Evolutionary conservation across 495 filamentous ascomycete species (phyloP).

Genomic region (Hamigera avellanea): DNA sequence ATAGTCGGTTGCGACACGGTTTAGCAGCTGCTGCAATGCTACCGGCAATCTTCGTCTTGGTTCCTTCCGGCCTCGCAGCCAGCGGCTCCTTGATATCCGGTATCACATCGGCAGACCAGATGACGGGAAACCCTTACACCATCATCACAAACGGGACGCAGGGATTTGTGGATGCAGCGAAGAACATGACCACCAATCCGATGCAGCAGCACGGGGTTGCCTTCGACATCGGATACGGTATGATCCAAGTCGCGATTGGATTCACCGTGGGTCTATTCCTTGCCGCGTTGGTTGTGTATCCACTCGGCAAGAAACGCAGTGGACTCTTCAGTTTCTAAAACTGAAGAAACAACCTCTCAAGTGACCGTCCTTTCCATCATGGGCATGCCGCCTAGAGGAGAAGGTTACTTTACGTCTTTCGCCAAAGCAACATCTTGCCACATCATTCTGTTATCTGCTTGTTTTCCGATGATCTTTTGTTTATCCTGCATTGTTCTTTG

Average conservation of each 20-base stretch:
- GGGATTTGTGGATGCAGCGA: conserved; percentile 33
- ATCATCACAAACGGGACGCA: conserved; percentile 39
- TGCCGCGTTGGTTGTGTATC: conserved; percentile 79
- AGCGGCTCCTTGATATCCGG: conserved; percentile 76
- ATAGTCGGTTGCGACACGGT: conserved; percentile 72
- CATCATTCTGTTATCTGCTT: too few species aligned
- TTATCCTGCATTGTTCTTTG: too few species aligned
- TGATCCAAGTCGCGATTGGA: conserved; percentile 87
- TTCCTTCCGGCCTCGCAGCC: conserved; percentile 81
- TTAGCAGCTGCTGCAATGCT: conserved; percentile 81
- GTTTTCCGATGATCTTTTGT: too few species aligned
- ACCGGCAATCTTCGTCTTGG: conserved; percentile 89
- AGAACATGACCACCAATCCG: conserved; percentile 19
- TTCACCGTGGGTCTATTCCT: conserved; percentile 87
- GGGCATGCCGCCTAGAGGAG: too few species aligned
- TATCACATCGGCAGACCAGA: conserved; percentile 69
- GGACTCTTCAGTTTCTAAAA: conserved; percentile 75
- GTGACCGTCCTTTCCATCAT: too few species aligned
- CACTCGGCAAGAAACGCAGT: conserved; percentile 79
- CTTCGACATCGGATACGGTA: conserved; percentile 74
- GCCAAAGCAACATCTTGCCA: too few species aligned
- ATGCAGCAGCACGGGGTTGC: conserved; percentile 41
- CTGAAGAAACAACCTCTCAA: too few species aligned
- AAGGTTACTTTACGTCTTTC: too few species aligned
- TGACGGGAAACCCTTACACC: conserved; percentile 42